Evolutionary conservation across 2,329 filamentous ascomycete genomes (phyloP).

Genomic region (Paraconiothyrium brasiliense): DNA sequence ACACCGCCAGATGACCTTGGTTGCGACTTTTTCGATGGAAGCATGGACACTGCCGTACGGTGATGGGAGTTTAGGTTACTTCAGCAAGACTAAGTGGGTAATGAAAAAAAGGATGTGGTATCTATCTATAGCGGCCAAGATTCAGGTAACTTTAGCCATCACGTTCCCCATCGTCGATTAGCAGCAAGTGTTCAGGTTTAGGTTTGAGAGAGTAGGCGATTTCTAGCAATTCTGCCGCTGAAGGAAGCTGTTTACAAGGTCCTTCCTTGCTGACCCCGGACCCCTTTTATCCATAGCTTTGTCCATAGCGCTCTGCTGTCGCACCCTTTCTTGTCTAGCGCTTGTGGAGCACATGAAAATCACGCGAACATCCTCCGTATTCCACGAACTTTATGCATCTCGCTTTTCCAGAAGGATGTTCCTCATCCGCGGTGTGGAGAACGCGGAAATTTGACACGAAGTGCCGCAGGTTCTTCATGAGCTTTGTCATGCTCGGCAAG

Average conservation of each 20-base stretch:
- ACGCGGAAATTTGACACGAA: constrained; percentile 3
- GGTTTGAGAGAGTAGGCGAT: neutral
- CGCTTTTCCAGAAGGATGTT: constrained; percentile 4
- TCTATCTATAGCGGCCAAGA: too few species aligned
- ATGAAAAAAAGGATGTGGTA: too few species aligned
- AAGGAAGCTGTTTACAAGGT: neutral
- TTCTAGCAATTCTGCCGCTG: neutral
- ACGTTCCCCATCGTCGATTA: too few species aligned
- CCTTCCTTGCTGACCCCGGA: neutral
- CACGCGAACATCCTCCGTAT: neutral
- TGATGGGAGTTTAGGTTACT: too few species aligned
- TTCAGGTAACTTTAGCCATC: too few species aligned
- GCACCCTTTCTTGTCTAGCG: neutral
- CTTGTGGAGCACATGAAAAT: neutral
- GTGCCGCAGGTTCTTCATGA: neutral
- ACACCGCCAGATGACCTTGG: too few species aligned
- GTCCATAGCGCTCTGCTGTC: neutral
- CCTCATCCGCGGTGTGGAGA: constrained; percentile 4
- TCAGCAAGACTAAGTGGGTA: too few species aligned
- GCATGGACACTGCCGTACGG: too few species aligned
- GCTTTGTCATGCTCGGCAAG: neutral
- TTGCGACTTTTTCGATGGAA: too few species aligned
- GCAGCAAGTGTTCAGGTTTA: too few species aligned
- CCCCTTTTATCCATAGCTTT: neutral
- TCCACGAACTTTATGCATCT: neutral